Base-by-base conservation (phyloP, 2,329 filamentous ascomycete species). In the Penicillium sclerotiorum region DNA sequence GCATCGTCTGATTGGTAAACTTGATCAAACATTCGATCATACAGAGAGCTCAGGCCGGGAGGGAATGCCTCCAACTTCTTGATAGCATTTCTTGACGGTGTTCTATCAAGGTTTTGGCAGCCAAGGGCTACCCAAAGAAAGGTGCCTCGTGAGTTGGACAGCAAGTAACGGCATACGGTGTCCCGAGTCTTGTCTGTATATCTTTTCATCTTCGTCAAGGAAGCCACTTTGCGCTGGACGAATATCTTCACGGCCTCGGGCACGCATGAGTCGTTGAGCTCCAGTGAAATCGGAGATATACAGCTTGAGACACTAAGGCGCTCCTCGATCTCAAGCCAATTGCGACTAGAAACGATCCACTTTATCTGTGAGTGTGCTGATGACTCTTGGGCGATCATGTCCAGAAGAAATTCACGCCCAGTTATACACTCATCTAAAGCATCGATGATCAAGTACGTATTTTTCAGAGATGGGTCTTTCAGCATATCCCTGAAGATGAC, bases 121-220 rank as follows among this genome's bases (percentile, higher is more conserved):
- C 65, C 67, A 43, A 73, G 57, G 42, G 64, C 64, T 25, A 73
- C 71, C 69, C 69, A 74, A 12, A 76, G 63, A 42, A 75, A 74
- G 4, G 64, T 73, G 41, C 63, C 66, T 11, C 67, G 59, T n/a
- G 70, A 65, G 50, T 67, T 67, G 48, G 56, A 32, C 33, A 43
- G 43, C 20, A 71, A 47, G 33, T 61, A 39, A 9, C 54, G 42
- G 22, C 53, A 45, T 7, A 67, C 49, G 9, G 37, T 17, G 5
- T 52, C 35, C 22, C n/a, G 13, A 20, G 33, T 25, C 17, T 30
- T n/a, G 3, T 25, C 21, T 6, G n/a, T 37, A 27, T 37, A 45
- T 4, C 27, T 36, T 17, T 36, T 45, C 9, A 30, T 8, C 25
- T 45, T 23, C 23, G 32, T 22, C 32, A 45, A 17, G 15, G 36